Evolutionary conservation across 31 red algal species (phyloP).

Genomic region (Endocladia muricata): DNA sequence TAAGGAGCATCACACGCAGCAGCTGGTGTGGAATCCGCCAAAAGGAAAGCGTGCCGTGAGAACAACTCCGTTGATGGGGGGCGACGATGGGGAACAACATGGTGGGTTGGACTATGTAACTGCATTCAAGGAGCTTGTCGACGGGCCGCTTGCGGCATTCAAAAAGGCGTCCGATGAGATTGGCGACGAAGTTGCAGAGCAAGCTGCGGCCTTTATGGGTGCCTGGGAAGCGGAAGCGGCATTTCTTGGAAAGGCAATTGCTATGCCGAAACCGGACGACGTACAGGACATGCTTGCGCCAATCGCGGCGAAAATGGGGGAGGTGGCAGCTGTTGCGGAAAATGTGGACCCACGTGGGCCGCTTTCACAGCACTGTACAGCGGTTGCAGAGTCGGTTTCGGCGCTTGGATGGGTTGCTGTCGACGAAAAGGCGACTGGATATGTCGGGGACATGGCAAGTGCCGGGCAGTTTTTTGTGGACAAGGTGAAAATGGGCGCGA

Average conservation of each 20-base stretch:
- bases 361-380: constrained; percentile 37
- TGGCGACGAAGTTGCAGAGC: constrained; percentile 18
- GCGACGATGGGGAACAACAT: neutral
- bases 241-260: constrained; percentile 12
- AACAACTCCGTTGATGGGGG: neutral
- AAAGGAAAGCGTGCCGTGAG: neutral
- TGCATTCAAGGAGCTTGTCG: constrained; percentile 19
- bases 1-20: constrained; percentile 82
- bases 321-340: neutral
- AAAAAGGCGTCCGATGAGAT: constrained; percentile 29
- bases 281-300: constrained; percentile 25
- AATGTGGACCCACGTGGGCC: constrained; percentile 11
- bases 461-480: constrained; percentile 52
- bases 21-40: constrained; percentile 64
- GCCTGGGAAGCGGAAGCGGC: constrained; percentile 43
- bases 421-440: constrained; percentile 42
- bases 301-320: constrained; percentile 36
- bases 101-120: constrained; percentile 3
- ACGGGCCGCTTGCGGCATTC: constrained; percentile 39
- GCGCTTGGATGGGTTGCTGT: constrained; percentile 63
- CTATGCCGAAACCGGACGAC: constrained; percentile 50
- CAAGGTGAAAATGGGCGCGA: constrained; percentile 44
- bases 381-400: constrained; percentile 36
- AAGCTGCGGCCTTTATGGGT: constrained; percentile 5
- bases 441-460: constrained; percentile 46